Evolutionary conservation across 192 early-diverging fungal species (phyloP).

Genomic region (Geosiphon pyriformis): DNA sequence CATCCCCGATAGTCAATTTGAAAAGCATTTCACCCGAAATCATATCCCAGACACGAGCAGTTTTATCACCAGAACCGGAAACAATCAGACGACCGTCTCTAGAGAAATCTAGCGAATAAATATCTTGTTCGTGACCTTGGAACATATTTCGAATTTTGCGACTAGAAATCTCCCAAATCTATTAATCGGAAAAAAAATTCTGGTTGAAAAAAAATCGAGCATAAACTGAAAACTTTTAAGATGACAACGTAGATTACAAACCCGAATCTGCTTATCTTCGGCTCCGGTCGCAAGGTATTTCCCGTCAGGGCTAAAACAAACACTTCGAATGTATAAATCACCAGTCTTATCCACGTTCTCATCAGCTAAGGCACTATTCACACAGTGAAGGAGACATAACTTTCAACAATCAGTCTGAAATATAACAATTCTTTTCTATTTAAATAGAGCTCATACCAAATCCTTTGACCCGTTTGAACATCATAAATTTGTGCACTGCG

Average conservation of each 20-base stretch:
- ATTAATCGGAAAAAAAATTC: slow-evolving; percentile 5
- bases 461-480: slow-evolving; percentile 65
- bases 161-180: slow-evolving; percentile 66
- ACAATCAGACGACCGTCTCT: slow-evolving; percentile 85
- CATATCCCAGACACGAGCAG: slow-evolving; percentile 85
- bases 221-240: background rate
- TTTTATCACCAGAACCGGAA: slow-evolving; percentile 82
- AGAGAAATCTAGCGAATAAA: slow-evolving; percentile 93
- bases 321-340: slow-evolving; percentile 94
- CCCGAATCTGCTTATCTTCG: slow-evolving; percentile 90
- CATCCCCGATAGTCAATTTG: slow-evolving; percentile 74
- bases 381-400: background rate
- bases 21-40: slow-evolving; percentile 66
- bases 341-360: slow-evolving; percentile 66
- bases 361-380: slow-evolving; percentile 67
- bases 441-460: slow-evolving; percentile 65
- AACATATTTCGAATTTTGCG: slow-evolving; percentile 62
- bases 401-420: background rate
- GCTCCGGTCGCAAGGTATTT: slow-evolving; percentile 90
- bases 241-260: slow-evolving; percentile 29
- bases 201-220: background rate
- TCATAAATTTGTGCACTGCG: slow-evolving; percentile 85
- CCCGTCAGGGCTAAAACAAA: slow-evolving; percentile 93
- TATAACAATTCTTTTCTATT: too few species aligned
- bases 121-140: slow-evolving; percentile 91